Conservation (phyloP, 2,329 filamentous ascomycete species). For the Dothistroma septosporum region DNA sequence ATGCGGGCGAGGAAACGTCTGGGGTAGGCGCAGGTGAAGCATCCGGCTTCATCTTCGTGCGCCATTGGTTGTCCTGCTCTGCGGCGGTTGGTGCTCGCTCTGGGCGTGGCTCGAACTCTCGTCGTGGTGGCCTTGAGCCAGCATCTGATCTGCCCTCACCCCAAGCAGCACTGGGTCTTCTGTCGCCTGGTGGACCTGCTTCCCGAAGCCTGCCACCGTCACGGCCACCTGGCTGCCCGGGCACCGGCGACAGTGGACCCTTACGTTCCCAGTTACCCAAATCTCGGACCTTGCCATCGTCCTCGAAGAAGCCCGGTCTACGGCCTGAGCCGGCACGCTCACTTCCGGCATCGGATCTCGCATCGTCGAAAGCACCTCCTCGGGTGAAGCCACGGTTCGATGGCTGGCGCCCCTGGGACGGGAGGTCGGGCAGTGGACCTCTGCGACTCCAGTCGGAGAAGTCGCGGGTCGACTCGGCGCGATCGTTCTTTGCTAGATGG, state of each 20-base stretch:
- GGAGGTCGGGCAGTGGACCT: slow-evolving; percentile 76
- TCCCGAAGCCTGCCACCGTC: slow-evolving; percentile 58
- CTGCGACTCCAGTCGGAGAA: slow-evolving; percentile 89
- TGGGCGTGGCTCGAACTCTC: slow-evolving; percentile 69
- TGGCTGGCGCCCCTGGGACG: slow-evolving; percentile 43
- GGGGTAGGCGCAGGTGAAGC: slow-evolving; percentile 61
- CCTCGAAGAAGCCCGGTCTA: slow-evolving; percentile 63
- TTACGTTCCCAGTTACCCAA: slow-evolving; percentile 92
- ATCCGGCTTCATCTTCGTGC: slow-evolving; percentile 85
- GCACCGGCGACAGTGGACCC: slow-evolving; percentile 75
- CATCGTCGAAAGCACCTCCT: slow-evolving; percentile 29
- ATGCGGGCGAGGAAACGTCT: slow-evolving; percentile 70
- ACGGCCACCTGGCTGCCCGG: slow-evolving; percentile 41
- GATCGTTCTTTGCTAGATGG: slow-evolving; percentile 47
- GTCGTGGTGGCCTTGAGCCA: slow-evolving; percentile 72
- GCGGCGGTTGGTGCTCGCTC: slow-evolving; percentile 79
- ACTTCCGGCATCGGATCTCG: slow-evolving; percentile 50
- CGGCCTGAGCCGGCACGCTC: slow-evolving; percentile 49
- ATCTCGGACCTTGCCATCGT: slow-evolving; percentile 73
- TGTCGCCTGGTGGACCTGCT: slow-evolving; percentile 54
- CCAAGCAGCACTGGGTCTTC: slow-evolving; percentile 65
- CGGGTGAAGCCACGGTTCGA: slow-evolving; percentile 47
- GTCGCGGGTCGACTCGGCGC: slow-evolving; percentile 67
- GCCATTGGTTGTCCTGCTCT: slow-evolving; percentile 91
- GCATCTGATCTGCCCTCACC: slow-evolving; percentile 65